Conservation (phyloP, 345 rosid species). For the Corymbia maculata region DNA sequence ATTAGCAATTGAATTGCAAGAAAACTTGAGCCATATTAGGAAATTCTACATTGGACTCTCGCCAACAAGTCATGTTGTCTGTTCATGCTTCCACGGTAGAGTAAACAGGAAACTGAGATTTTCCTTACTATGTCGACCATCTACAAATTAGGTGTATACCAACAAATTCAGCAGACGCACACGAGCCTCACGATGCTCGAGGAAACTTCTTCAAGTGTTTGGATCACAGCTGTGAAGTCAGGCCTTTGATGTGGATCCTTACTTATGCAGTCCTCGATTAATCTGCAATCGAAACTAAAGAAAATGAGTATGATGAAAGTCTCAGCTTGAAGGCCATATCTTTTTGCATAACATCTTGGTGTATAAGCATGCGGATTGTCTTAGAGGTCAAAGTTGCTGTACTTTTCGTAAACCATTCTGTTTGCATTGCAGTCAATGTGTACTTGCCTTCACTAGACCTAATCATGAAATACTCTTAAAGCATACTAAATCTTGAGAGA, state of each 20-base stretch:
- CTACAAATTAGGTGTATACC: background rate
- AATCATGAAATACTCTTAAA: background rate
- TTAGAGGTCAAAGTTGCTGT: background rate
- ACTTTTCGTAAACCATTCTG: background rate
- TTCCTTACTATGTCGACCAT: background rate
- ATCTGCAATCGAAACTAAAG: conserved; percentile 3
- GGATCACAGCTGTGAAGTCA: conserved; percentile 13
- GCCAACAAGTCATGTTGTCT: background rate
- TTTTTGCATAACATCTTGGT: background rate
- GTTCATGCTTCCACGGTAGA: background rate
- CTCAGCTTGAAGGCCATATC: background rate
- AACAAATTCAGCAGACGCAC: conserved; percentile 10
- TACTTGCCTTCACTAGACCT: background rate
- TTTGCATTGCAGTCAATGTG: background rate
- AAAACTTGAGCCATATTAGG: background rate
- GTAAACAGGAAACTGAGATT: background rate
- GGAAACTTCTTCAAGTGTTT: conserved; percentile 32
- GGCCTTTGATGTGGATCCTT: conserved; percentile 15
- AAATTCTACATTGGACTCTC: background rate
- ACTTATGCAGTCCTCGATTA: conserved; percentile 23
- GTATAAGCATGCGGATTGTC: background rate
- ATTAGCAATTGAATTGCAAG: background rate
- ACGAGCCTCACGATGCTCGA: background rate
- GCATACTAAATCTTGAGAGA: background rate
- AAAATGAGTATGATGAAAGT: background rate